Evolutionary conservation across 2,329 filamentous ascomycete species (phyloP), one percentile per base, ranked within the genome.

Genomic region (Canariomyces notabilis): DNA sequence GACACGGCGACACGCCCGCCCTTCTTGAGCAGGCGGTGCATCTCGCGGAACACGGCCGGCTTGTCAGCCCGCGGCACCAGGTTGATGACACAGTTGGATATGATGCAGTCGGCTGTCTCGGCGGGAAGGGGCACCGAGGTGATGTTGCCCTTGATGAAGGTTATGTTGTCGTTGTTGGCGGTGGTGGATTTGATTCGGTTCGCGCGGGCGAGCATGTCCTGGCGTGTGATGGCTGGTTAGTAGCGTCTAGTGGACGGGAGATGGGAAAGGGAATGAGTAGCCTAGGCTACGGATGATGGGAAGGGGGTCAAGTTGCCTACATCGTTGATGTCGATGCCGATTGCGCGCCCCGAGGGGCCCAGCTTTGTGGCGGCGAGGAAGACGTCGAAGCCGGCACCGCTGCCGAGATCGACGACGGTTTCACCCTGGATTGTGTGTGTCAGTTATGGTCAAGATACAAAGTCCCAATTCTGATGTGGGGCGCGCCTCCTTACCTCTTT

Each of bases 81-180:
- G 52, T 82, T 82, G 49, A 83, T 64, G 20, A 81, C 78, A 49
- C 80, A 85, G 62, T 84, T 85, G 51, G 73, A 77, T 52, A 83
- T 80, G 46, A 84, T 72, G 55, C 74, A 75, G 60, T 82, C 70
- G 15, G 70, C 74, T 14, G 58, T 71, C 7, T 50, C 56, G 8
- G 61, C 53, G 1, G 64, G 57, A 0, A 82, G 61, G 0, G 69
- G 62, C 16, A 80, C 72, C 3, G 63, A 54, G 0, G 74, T 79
- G 56, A 83, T 81, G 15, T 56, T 57, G 2, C 68, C 64, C 48
- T 78, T 61, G 47, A 80, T 53, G 47, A 83, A 81, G 11, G 64
- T 56, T 2, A 73, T 67, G 53, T 82, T 81, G 5, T 54, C 49
- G 4, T n/a, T n/a, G 63, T 61, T 0, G 60, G 53, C 0, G 67